Conservation (phyloP, 192 early-diverging fungal genomes). For the Entophlyctis helioformis region DNA sequence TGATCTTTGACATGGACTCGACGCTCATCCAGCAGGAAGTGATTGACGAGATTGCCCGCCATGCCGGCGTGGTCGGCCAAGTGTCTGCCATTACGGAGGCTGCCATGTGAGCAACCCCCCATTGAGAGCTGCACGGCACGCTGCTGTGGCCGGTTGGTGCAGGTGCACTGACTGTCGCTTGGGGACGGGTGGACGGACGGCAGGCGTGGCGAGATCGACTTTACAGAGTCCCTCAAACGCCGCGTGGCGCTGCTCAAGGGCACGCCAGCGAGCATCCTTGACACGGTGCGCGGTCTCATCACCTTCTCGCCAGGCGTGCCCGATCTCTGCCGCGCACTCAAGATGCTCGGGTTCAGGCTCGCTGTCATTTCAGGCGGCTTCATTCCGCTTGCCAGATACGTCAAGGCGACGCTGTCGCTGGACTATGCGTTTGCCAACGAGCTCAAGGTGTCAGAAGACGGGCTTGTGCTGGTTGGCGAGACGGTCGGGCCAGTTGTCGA, state of each 20-base stretch:
- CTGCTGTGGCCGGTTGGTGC: too few species aligned
- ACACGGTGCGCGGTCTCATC: slow-evolving; percentile 61
- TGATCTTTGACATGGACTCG: slow-evolving; percentile 99
- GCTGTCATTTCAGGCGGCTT: slow-evolving; percentile 96
- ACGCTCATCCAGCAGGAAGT: slow-evolving; percentile 98
- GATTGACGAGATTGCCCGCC: slow-evolving; percentile 94
- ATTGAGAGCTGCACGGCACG: too few species aligned
- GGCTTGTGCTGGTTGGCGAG: slow-evolving; percentile 70
- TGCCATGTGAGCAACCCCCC: too few species aligned
- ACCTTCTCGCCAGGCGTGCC: slow-evolving; percentile 84
- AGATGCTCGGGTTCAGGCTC: slow-evolving; percentile 84
- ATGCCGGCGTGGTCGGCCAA: slow-evolving; percentile 81
- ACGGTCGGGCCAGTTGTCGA: slow-evolving; percentile 84
- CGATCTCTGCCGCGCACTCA: slow-evolving; percentile 80
- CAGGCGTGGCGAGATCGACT: slow-evolving; percentile 98
- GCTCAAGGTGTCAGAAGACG: slow-evolving; percentile 77
- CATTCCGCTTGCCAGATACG: slow-evolving; percentile 82
- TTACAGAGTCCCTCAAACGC: slow-evolving; percentile 79
- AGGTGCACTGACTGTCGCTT: too few species aligned
- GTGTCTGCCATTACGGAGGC: slow-evolving; percentile 92
- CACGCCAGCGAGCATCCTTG: slow-evolving; percentile 68
- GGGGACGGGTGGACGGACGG: too few species aligned
- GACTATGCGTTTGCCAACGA: slow-evolving; percentile 98
- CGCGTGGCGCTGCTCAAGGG: slow-evolving; percentile 83
- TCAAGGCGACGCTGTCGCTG: slow-evolving; percentile 77